A percentile compares a stretch with the other conserved stretches of the same genome.
These are phyloP conservation scores for Conoideocrella luteorostrata DNA, from an alignment of 2,329 filamentous ascomycete species.

Conservation along the genomic window DNA sequence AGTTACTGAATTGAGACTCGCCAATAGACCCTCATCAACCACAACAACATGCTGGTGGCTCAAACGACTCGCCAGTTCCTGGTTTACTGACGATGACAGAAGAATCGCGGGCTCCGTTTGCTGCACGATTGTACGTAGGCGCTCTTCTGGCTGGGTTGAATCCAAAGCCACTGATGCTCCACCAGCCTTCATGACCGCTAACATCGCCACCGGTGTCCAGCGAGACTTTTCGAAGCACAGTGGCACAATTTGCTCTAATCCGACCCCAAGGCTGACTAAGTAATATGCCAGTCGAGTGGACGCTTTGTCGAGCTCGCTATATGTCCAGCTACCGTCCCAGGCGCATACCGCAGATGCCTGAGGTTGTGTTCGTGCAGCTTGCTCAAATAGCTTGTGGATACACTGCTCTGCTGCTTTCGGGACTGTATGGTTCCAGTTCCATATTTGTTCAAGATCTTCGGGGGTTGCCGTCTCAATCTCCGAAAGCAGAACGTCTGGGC, in stretches of 20 bases:
- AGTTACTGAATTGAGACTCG: too few relatives aligned
- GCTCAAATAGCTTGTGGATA: constrained; percentile 1
- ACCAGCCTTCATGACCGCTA: constrained; percentile 19
- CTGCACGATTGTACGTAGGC: too few relatives aligned
- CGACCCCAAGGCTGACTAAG: neutral
- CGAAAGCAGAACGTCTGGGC: neutral
- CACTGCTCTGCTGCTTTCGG: neutral
- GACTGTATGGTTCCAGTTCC: neutral
- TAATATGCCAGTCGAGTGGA: neutral
- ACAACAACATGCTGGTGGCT: too few relatives aligned
- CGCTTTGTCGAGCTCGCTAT: constrained; percentile 10
- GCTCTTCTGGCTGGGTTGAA: too few relatives aligned
- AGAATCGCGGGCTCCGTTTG: too few relatives aligned
- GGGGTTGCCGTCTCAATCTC: neutral
- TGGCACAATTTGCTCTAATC: constrained; percentile 13
- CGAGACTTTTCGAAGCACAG: constrained; percentile 21
- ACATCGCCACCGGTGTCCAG: constrained; percentile 17
- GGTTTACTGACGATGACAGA: too few relatives aligned
- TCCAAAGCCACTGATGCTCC: constrained; percentile 19
- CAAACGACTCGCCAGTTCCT: too few relatives aligned
- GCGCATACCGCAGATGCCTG: constrained; percentile 15
- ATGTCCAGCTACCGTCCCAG: constrained; percentile 19
- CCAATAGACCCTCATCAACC: too few relatives aligned
- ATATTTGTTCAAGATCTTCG: constrained; percentile 1
- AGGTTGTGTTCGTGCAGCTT: constrained; percentile 1